Evolutionary conservation across 495 filamentous ascomycete genomes (phyloP).

Genomic region (Lasiosphaeriaceae sp.): DNA sequence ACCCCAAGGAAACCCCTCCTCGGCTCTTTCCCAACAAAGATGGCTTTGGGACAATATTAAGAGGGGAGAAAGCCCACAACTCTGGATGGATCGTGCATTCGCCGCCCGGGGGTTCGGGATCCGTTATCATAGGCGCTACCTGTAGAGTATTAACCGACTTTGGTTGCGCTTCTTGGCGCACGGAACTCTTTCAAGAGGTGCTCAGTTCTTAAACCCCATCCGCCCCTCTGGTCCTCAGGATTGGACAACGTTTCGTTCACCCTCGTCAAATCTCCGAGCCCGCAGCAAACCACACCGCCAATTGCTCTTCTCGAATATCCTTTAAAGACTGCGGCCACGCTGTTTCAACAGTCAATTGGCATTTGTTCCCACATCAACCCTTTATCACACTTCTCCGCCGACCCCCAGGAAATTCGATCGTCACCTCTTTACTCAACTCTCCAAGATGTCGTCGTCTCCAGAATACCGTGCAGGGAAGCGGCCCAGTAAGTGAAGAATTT

Average conservation of each 20-base stretch:
- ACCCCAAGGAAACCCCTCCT: no score
- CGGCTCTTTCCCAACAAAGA: no score
- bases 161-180: not conserved
- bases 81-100: no score
- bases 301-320: not conserved
- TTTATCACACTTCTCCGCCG: not conserved
- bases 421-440: not conserved
- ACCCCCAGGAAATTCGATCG: not conserved
- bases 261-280: not conserved
- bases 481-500: slow-evolving; percentile 26
- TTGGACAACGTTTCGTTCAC: not conserved
- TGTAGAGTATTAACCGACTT: not conserved
- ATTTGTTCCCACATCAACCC: no score
- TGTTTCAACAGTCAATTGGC: no score
- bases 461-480: slow-evolving; percentile 31
- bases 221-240: no score
- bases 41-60: no score
- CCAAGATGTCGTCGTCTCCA: slow-evolving; percentile 22
- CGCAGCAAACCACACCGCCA: not conserved
- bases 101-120: no score
- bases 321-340: not conserved
- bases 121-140: no score
- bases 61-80: no score
- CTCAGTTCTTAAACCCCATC: no score
- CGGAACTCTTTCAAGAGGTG: not conserved